Evolutionary conservation across 306 rosid genomes (phyloP).

Genomic region (Ammopiptanthus mongolicus): DNA sequence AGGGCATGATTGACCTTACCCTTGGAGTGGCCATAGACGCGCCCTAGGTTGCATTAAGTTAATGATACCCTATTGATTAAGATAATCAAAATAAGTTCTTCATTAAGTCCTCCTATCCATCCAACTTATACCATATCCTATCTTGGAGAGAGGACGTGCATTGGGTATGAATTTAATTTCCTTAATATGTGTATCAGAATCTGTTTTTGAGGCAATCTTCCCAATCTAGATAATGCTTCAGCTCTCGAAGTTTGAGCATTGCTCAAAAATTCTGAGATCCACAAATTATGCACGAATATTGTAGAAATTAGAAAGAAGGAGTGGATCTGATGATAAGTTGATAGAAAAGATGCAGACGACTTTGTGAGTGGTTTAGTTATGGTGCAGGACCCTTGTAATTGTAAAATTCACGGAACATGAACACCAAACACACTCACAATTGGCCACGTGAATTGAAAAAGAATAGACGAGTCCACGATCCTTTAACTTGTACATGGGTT

Average conservation of each 20-base stretch:
- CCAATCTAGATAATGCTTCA: background rate
- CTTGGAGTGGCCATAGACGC: too few relatives aligned
- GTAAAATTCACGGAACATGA: background rate
- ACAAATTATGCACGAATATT: background rate
- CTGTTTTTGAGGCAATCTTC: background rate
- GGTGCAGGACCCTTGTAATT: constrained; percentile 4
- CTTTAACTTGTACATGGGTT: background rate
- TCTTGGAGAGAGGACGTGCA: background rate
- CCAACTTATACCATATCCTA: too few relatives aligned
- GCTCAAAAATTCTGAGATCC: background rate
- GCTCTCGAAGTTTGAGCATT: background rate
- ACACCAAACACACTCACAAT: background rate
- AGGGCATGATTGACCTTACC: too few relatives aligned
- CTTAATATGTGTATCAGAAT: background rate
- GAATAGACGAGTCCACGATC: background rate
- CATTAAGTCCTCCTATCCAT: too few relatives aligned
- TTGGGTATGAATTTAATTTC: constrained; percentile 6
- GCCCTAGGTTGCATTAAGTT: too few relatives aligned
- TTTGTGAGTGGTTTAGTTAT: background rate
- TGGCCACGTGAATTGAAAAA: background rate
- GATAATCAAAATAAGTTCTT: too few relatives aligned
- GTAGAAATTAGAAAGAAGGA: background rate
- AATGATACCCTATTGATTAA: too few relatives aligned
- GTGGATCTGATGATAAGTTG: background rate
- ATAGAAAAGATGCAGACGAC: background rate